Conservation (phyloP, 1,139 yeast genomes). For the Suhomyces atakaporum region DNA sequence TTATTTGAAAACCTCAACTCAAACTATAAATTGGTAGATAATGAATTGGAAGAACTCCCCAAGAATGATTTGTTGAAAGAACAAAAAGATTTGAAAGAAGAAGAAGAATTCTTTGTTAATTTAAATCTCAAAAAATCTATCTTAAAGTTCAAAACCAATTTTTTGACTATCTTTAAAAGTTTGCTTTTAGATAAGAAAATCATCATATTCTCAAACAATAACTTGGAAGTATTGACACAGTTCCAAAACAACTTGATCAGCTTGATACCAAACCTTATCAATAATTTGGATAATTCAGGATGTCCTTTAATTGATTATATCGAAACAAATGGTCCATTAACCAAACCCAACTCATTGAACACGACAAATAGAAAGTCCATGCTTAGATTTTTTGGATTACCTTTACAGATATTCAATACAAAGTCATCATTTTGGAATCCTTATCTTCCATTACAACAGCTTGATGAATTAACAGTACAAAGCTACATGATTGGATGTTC, state of each 20-base stretch:
- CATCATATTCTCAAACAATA: conserved; percentile 69
- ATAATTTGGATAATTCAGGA: conserved; percentile 75
- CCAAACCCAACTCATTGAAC: conserved; percentile 68
- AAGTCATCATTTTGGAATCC: conserved; percentile 90
- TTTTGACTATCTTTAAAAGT: conserved; percentile 74
- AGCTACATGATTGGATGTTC: conserved; percentile 87
- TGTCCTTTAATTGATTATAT: conserved; percentile 70
- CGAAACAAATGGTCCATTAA: conserved; percentile 48
- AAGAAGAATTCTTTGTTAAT: conserved; percentile 65
- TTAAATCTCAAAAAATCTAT: conserved; percentile 70
- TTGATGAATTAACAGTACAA: conserved; percentile 68
- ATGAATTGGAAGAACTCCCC: conserved; percentile 17
- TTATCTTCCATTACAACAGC: conserved; percentile 87
- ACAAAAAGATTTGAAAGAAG: conserved; percentile 23
- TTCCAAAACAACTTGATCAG: conserved; percentile 74
- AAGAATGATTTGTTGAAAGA: conserved; percentile 7
- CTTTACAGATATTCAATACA: conserved; percentile 77
- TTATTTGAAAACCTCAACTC: conserved; percentile 71
- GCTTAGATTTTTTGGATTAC: conserved; percentile 81
- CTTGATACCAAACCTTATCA: conserved; percentile 74
- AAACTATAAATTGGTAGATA: conserved; percentile 30
- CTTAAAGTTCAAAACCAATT: conserved; percentile 56
- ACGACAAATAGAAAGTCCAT: conserved; percentile 79
- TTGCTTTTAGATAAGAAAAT: conserved; percentile 72
- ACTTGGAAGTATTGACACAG: conserved; percentile 77